Evolutionary conservation across 2,329 filamentous ascomycete genomes (phyloP).

Genomic region (Periconia sp.): DNA sequence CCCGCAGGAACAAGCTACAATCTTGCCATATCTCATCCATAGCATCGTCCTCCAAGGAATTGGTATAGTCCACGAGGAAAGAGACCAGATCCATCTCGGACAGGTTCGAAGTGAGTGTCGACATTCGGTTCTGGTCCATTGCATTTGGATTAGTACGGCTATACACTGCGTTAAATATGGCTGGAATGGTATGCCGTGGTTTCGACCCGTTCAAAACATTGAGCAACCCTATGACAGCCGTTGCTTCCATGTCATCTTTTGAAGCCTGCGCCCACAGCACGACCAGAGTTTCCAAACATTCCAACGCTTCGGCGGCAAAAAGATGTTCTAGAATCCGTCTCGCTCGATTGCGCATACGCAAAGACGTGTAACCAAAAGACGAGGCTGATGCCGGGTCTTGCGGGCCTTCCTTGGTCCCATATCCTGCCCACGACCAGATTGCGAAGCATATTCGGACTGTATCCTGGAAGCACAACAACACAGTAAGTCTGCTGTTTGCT

Average conservation of each 20-base stretch:
- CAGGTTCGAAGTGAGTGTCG: constrained; percentile 82
- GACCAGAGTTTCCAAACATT: constrained; percentile 89
- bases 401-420: constrained; percentile 57
- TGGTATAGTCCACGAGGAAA: constrained; percentile 88
- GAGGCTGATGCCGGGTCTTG: constrained; percentile 71
- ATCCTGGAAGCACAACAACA: constrained; percentile 95
- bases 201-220: constrained; percentile 89
- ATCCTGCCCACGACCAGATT: constrained; percentile 91
- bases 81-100: constrained; percentile 81
- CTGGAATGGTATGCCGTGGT: constrained; percentile 88
- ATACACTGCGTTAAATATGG: constrained; percentile 94
- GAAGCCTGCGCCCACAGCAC: constrained; percentile 72
- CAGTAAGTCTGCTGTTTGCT: constrained; percentile 91
- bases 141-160: constrained; percentile 85
- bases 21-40: constrained; percentile 99
- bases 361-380: constrained; percentile 86
- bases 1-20: constrained; percentile 85
- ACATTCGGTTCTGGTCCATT: constrained; percentile 77
- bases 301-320: constrained; percentile 86
- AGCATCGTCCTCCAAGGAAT: constrained; percentile 90
- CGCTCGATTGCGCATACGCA: constrained; percentile 87
- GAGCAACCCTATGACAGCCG: constrained; percentile 78
- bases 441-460: constrained; percentile 87
- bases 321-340: constrained; percentile 87
- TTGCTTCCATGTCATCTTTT: constrained; percentile 54